Evolutionary conservation across 768 basidiomycete species (phyloP).

Genomic region (Collybiopsis luxurians): DNA sequence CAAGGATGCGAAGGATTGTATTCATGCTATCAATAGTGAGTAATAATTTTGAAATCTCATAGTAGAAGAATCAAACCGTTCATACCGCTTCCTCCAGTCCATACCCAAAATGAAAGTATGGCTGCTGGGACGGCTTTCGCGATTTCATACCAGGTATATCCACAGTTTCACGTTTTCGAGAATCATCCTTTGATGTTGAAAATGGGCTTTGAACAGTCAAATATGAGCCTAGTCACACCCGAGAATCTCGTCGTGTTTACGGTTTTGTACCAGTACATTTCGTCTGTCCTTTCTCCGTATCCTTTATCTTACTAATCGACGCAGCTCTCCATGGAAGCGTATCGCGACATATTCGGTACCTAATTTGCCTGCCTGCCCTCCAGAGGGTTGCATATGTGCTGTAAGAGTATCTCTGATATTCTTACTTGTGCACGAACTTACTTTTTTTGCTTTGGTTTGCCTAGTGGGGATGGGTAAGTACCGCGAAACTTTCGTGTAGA

Average conservation of each 20-base stretch:
- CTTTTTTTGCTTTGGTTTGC: not conserved
- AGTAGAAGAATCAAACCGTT: not conserved
- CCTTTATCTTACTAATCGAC: not conserved
- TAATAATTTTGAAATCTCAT: not conserved
- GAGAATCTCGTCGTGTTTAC: constrained; percentile 45
- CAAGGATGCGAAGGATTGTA: constrained; percentile 28
- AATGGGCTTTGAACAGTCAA: constrained; percentile 25
- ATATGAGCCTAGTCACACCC: constrained; percentile 35
- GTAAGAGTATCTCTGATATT: constrained; percentile 22
- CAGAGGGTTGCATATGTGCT: constrained; percentile 40
- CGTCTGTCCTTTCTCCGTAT: not conserved
- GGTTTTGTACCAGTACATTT: constrained; percentile 33
- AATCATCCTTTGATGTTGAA: not conserved
- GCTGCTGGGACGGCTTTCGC: constrained; percentile 46
- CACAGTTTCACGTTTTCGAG: not conserved
- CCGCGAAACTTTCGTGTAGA: not conserved
- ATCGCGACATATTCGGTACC: constrained; percentile 40
- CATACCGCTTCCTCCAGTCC: constrained; percentile 26
- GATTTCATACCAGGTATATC: constrained; percentile 35
- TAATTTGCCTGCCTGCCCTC: constrained; percentile 40
- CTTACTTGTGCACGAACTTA: not conserved
- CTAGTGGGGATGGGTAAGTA: constrained; percentile 43
- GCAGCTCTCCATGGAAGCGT: constrained; percentile 42
- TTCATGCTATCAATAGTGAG: constrained; percentile 35
- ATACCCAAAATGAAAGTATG: constrained; percentile 43